Evolutionary conservation across 495 filamentous ascomycete species (phyloP).

Genomic region (Alectoria sarmentosa): DNA sequence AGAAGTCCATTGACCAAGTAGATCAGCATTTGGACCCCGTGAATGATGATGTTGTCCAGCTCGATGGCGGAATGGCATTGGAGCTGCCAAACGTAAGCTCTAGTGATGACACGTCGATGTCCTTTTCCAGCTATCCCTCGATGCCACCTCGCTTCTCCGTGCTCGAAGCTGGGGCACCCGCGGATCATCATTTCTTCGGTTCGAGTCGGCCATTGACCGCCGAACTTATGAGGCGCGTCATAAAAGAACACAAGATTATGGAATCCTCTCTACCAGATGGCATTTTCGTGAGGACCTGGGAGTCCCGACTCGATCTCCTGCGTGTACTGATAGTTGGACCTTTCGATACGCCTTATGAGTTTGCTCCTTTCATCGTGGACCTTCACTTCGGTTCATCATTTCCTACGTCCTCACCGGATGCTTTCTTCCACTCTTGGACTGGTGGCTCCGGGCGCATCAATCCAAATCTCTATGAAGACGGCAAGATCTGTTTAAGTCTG

Average conservation of each 20-base stretch:
- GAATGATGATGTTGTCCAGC: background rate
- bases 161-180: conserved; percentile 39
- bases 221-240: conserved; percentile 39
- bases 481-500: conserved; percentile 53
- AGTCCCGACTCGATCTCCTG: conserved; percentile 49
- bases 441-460: conserved; percentile 46
- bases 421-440: conserved; percentile 54
- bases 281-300: conserved; percentile 54
- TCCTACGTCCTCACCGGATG: conserved; percentile 41
- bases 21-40: background rate
- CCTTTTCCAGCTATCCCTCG: background rate
- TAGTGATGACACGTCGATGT: background rate
- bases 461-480: conserved; percentile 58
- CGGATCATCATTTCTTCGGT: conserved; percentile 42
- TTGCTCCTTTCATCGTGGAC: conserved; percentile 55
- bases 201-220: conserved; percentile 16
- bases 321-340: conserved; percentile 54
- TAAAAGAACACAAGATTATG: conserved; percentile 53
- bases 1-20: background rate
- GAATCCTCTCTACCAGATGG: conserved; percentile 45
- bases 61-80: background rate
- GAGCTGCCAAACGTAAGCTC: background rate
- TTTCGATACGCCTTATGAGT: conserved; percentile 53
- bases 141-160: conserved; percentile 23
- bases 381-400: conserved; percentile 42